Conservation (phyloP, 1,284 basidiomycete species). For the Filobasidium uniguttulatum region DNA sequence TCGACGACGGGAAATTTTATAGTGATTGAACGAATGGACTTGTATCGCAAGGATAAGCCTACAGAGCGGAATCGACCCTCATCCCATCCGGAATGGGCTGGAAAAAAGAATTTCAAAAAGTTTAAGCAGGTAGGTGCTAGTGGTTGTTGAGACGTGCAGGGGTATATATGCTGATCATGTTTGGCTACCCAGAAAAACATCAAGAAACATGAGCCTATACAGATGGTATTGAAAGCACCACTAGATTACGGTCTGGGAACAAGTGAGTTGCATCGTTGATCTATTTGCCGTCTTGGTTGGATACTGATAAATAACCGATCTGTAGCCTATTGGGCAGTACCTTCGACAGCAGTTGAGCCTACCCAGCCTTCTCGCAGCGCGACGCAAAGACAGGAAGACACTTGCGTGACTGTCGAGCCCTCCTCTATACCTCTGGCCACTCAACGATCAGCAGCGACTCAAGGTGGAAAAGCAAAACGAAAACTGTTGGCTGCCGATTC, state of each 20-base stretch:
- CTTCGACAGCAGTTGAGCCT: not conserved
- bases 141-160: not conserved
- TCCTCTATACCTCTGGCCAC: not conserved
- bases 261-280: slow-evolving; percentile 21
- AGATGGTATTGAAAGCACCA: slow-evolving; percentile 23
- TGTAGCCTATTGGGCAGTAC: slow-evolving; percentile 6
- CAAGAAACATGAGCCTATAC: slow-evolving; percentile 22
- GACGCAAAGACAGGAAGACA: slow-evolving; percentile 29
- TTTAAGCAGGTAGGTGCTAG: slow-evolving; percentile 56
- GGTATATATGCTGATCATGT: not conserved
- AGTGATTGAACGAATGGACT: slow-evolving; percentile 46
- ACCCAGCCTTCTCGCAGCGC: not conserved
- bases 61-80: slow-evolving; percentile 23
- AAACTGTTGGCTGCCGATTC: slow-evolving; percentile 6
- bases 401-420: not conserved
- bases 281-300: not conserved
- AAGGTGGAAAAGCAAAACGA: not conserved
- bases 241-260: slow-evolving; percentile 27
- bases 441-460: not conserved
- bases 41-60: slow-evolving; percentile 47
- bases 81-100: slow-evolving; percentile 42
- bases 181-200: slow-evolving; percentile 27
- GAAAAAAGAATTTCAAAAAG: slow-evolving; percentile 66
- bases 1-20: slow-evolving; percentile 72
- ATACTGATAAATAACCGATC: not conserved